Evolutionary conservation across 108 stramenopile genomes (phyloP).

Genomic region (Cyclotella baltica): DNA sequence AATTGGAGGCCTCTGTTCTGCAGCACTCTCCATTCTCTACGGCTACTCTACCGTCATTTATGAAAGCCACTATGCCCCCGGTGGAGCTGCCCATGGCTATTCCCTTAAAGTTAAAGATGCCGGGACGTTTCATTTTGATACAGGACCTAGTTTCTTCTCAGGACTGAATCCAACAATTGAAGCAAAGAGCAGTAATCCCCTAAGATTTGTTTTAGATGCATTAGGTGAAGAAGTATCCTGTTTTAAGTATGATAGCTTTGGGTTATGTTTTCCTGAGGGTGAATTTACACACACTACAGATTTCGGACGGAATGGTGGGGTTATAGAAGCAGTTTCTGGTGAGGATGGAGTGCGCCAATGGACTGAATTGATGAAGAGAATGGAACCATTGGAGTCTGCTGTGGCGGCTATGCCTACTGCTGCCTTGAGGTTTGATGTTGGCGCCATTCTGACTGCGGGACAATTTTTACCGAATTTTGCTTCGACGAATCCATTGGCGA

Average conservation of each 20-base stretch:
- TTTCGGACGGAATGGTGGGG: conserved; percentile 55
- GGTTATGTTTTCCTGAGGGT: conserved; percentile 74
- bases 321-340: conserved; percentile 55
- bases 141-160: conserved; percentile 90
- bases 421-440: conserved; percentile 67
- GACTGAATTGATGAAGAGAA: conserved; percentile 60
- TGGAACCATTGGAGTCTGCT: conserved; percentile 70
- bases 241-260: conserved; percentile 66
- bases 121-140: conserved; percentile 84
- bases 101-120: conserved; percentile 32
- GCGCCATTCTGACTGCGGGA: conserved; percentile 63
- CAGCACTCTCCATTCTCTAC: conserved; percentile 77
- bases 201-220: conserved; percentile 69
- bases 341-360: conserved; percentile 48
- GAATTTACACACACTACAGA: conserved; percentile 65
- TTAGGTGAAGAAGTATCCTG: conserved; percentile 73
- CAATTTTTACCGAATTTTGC: conserved; percentile 74
- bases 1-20: conserved; percentile 86
- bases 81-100: conserved; percentile 88
- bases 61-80: conserved; percentile 84
- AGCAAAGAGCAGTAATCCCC: conserved; percentile 69
- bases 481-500: conserved; percentile 72
- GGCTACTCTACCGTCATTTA: conserved; percentile 81
- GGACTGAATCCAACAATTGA: conserved; percentile 71
- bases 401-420: conserved; percentile 80